These are phyloP conservation scores for Cutaneotrichosporon mucoides DNA, from an alignment of 1,284 basidiomycete genomes.

Conservation along the genomic window DNA sequence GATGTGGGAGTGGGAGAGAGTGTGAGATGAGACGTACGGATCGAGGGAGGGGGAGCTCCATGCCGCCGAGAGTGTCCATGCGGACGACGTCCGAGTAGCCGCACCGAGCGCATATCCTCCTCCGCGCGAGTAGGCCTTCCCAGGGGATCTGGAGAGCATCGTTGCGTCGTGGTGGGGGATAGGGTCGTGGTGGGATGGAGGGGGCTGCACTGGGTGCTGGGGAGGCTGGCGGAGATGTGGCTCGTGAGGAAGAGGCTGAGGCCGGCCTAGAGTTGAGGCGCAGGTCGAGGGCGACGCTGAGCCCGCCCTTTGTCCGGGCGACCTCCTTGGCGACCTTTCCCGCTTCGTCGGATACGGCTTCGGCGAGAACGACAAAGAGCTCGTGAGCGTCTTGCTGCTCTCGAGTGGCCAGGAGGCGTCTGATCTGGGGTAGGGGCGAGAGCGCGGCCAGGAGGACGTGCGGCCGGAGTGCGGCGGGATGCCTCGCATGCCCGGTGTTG, in stretches of 20 bases:
- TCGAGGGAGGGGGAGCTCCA: conserved; percentile 45
- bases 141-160: conserved; percentile 37
- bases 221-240: background rate
- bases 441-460: conserved; percentile 66
- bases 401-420: conserved; percentile 70
- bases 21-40: conserved; percentile 43
- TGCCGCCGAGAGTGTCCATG: conserved; percentile 45
- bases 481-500: conserved; percentile 62
- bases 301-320: conserved; percentile 23
- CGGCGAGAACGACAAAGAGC: conserved; percentile 83
- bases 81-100: conserved; percentile 43
- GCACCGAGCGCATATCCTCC: conserved; percentile 43
- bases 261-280: background rate
- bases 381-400: conserved; percentile 96
- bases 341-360: conserved; percentile 77
- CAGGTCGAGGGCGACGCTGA: conserved; percentile 15
- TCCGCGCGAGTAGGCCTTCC: conserved; percentile 46
- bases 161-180: conserved; percentile 3
- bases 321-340: conserved; percentile 44
- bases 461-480: conserved; percentile 61
- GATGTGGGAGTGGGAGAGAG: too few relatives aligned
- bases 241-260: background rate
- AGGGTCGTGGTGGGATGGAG: background rate
- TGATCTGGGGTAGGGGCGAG: conserved; percentile 57
- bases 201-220: background rate